Conservation (phyloP, 1,284 basidiomycete species). For the Trichosporon ovoides region DNA sequence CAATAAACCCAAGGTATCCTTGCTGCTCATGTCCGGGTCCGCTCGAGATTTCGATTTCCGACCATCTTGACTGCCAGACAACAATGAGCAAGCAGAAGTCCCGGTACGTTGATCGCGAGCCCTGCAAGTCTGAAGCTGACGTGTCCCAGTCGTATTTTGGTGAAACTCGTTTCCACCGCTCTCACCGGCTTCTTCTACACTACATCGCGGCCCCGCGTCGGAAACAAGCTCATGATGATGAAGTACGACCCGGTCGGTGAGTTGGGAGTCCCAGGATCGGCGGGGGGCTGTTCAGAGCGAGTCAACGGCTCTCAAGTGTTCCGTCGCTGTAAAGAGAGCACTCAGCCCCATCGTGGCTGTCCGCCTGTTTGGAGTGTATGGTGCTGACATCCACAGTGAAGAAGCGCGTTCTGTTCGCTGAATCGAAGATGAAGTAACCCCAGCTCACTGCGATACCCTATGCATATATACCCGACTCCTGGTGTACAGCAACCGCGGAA, state of each 20-base stretch:
- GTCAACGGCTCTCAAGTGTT: not conserved
- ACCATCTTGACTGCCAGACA: not conserved
- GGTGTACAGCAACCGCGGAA: not conserved
- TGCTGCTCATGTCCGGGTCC: too few relatives aligned
- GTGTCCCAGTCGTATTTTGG: constrained; percentile 64
- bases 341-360: not conserved
- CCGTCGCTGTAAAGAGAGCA: too few relatives aligned
- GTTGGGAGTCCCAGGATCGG: constrained; percentile 27
- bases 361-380: not conserved
- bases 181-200: constrained; percentile 88
- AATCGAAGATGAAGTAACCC: constrained; percentile 55
- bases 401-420: constrained; percentile 67
- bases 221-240: constrained; percentile 69
- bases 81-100: not conserved
- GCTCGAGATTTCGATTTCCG: too few relatives aligned
- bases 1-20: too few relatives aligned
- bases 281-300: not conserved
- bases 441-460: constrained; percentile 9
- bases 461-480: constrained; percentile 22
- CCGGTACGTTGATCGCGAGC: not conserved
- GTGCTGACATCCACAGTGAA: constrained; percentile 54
- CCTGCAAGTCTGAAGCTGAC: not conserved
- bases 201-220: constrained; percentile 64
- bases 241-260: constrained; percentile 83
- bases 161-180: constrained; percentile 79